Conservation (phyloP, 768 basidiomycete genomes). For the Rhodosporidiobolus sp. region DNA sequence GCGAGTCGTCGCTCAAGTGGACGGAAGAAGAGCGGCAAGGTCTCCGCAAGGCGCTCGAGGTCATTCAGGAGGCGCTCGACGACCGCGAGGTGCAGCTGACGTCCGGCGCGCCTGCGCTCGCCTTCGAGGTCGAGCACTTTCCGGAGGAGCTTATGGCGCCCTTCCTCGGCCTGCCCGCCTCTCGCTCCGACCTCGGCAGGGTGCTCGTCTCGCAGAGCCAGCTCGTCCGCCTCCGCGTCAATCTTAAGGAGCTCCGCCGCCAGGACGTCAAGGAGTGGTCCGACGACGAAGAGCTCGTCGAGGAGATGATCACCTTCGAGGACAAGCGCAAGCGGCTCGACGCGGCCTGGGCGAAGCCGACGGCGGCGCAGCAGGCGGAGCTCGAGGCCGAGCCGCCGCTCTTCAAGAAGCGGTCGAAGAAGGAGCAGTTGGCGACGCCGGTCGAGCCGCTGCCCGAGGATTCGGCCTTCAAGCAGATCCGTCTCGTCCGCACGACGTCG, state of each 20-base stretch:
- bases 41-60: conserved; percentile 11
- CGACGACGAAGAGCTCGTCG: conserved; percentile 39
- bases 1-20: conserved; percentile 9
- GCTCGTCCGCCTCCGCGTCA: conserved; percentile 24
- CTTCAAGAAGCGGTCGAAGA: conserved; percentile 21
- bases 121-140: conserved; percentile 16
- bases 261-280: conserved; percentile 21
- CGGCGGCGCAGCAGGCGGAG: background rate
- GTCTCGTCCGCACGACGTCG: conserved; percentile 18
- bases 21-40: conserved; percentile 11
- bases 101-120: conserved; percentile 3
- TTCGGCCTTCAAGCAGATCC: conserved; percentile 11
- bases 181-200: background rate
- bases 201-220: conserved; percentile 13
- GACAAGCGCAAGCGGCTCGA: conserved; percentile 19
- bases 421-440: background rate
- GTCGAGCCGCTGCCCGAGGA: conserved; percentile 18
- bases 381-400: conserved; percentile 5
- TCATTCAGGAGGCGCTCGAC: conserved; percentile 26
- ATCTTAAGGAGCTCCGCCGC: conserved; percentile 22
- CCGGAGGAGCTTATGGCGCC: conserved; percentile 21
- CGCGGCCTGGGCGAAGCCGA: background rate
- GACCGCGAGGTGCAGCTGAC: conserved; percentile 21
- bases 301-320: conserved; percentile 39
- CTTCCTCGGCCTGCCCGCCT: conserved; percentile 23